Conservation (phyloP, 164 flowering plant species). For the Berberis vulgaris region DNA sequence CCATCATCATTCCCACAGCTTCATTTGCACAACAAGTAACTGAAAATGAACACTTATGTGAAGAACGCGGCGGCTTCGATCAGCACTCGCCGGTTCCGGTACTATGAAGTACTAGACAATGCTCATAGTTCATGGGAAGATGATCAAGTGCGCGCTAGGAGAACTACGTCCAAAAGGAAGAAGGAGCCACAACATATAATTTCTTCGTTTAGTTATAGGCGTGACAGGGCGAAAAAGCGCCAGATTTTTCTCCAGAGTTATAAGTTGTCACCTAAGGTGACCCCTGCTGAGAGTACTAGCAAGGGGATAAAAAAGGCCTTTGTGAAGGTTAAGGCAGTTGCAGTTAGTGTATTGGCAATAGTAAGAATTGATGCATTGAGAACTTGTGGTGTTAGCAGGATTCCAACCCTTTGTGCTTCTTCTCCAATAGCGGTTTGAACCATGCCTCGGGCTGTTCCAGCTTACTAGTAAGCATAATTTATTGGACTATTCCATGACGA, state of each 20-base stretch:
- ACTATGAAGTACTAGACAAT: conserved; percentile 17
- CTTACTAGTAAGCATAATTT: background rate
- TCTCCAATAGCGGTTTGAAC: background rate
- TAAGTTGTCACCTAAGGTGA: conserved; percentile 18
- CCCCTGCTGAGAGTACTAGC: conserved; percentile 2
- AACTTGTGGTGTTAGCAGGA: conserved; percentile 15
- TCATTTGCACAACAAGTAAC: background rate
- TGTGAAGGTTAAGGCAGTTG: conserved; percentile 16
- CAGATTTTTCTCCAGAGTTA: conserved; percentile 33
- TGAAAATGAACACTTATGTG: conserved; percentile 19
- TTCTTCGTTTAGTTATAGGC: conserved; percentile 24
- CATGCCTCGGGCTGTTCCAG: background rate
- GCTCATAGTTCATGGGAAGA: background rate
- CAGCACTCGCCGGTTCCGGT: conserved; percentile 10
- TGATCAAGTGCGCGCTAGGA: background rate
- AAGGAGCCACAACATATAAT: conserved; percentile 8
- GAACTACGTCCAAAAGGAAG: conserved; percentile 16
- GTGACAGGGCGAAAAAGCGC: conserved; percentile 28
- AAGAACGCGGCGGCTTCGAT: conserved; percentile 14
- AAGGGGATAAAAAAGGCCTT: conserved; percentile 13
- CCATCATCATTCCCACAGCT: background rate
- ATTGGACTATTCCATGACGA: background rate
- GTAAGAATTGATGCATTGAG: conserved; percentile 16
- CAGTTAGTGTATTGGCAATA: conserved; percentile 8
- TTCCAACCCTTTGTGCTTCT: conserved; percentile 6